Base-by-base conservation (phyloP, 768 basidiomycete genomes). In the Lentinula boryana region DNA sequence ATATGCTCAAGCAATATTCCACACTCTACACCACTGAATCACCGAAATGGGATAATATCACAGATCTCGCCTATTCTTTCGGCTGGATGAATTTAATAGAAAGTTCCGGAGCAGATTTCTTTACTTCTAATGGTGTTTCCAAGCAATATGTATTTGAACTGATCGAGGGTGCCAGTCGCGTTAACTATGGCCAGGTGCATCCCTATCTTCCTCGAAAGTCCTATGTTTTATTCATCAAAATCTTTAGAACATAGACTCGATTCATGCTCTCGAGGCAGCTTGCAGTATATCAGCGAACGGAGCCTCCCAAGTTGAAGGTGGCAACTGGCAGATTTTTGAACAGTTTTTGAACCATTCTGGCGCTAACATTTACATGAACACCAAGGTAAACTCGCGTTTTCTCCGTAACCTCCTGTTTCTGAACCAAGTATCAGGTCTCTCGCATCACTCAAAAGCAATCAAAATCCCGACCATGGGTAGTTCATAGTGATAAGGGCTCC, bases 281-380 rank as follows among this genome's bases (percentile, higher is more conserved):
- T 79, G 79, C 55, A 87, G 86, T 7, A 80, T 98, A 75, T 91
- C 92, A 3, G 80, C 93, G 2, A 72, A 68, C 0, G 86, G 86
- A 13, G 92, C 91, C 0, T 73, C 76, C 3, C 78, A 80, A 12
- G 83, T 96, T 49, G 71, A 78, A 62, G 88, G 91, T 6, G 96
- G 96, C 5, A 96, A 97, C 71, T 89, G 81, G 71, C 84, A 83
- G 66, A 80, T 98, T 38, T 98, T 98, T 66, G 87, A 93, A 64
- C 74, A 84, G 55, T 95, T 98, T 74, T 68, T 95, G 56, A 76
- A 84, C 15, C 76, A 75, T 9, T 91, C 91, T 2, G 76, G 78
- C 9, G 92, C 96, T 12, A 82, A 80, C 5, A 70, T 95, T 4
- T 79, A 82, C 64, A 78, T 96, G 1, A 84, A 88, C 59, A 91